phyloP scores from a whole-genome alignment of 1,284 basidiomycete species.

The Ustilago crameri region DNA sequence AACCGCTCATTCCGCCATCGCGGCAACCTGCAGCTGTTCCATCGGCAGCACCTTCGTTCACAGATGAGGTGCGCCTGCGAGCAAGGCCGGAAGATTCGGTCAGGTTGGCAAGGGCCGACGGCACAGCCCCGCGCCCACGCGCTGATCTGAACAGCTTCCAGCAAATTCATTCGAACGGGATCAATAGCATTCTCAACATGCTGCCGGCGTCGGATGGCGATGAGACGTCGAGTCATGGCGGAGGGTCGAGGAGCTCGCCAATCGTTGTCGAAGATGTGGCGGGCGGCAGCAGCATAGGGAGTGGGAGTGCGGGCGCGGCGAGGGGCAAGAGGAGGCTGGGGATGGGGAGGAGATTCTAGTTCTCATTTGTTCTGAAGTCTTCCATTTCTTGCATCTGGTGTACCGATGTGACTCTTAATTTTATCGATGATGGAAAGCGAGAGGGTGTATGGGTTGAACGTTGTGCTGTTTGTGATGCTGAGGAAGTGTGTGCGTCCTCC shows the following conservation, averaged over 20 bases:
- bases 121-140: constrained; percentile 29
- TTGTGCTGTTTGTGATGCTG: too few relatives aligned
- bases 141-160: constrained; percentile 53
- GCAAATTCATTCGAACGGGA: constrained; percentile 31
- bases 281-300: background rate
- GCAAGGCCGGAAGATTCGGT: constrained; percentile 42
- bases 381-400: background rate
- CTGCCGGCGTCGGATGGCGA: constrained; percentile 9
- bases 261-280: constrained; percentile 15
- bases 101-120: constrained; percentile 18
- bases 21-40: constrained; percentile 17
- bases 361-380: too few relatives aligned
- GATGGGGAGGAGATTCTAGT: constrained; percentile 29
- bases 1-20: constrained; percentile 34
- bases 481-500: too few relatives aligned
- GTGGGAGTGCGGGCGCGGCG: background rate
- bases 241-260: constrained; percentile 25
- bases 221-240: background rate
- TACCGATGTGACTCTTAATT: too few relatives aligned
- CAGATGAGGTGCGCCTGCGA: constrained; percentile 36
- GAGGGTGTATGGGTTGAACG: too few relatives aligned
- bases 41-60: constrained; percentile 29
- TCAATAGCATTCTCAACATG: constrained; percentile 32
- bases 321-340: constrained; percentile 28
- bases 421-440: too few relatives aligned